phyloP scores from a whole-genome alignment of 2,329 filamentous ascomycete genomes.

The Scedosporium apiospermum region DNA sequence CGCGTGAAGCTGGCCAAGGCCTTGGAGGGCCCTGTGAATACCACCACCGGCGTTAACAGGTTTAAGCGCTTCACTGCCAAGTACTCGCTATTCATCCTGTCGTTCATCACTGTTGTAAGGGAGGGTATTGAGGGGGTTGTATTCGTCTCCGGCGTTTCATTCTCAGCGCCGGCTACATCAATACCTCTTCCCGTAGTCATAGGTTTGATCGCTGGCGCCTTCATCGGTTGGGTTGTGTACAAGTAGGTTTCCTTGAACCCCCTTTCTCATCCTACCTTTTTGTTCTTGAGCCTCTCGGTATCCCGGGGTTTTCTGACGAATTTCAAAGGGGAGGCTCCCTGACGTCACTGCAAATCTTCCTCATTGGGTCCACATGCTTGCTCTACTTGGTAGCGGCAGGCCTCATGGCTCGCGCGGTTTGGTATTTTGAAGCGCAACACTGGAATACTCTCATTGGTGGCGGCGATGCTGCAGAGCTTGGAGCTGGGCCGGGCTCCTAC shows the following conservation, averaged over 20 bases:
- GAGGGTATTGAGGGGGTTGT: conserved; percentile 71
- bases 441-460: conserved; percentile 50
- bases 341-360: conserved; percentile 51
- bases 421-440: conserved; percentile 57
- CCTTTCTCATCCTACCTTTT: accelerated
- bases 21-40: conserved; percentile 34
- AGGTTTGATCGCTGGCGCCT: conserved; percentile 51
- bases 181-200: conserved; percentile 62
- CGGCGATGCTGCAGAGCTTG: conserved; percentile 37
- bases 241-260: conserved; percentile 35
- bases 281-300: neutral
- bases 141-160: conserved; percentile 68
- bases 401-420: conserved; percentile 66
- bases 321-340: conserved; percentile 17
- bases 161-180: conserved; percentile 56
- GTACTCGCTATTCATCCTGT: conserved; percentile 68
- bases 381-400: conserved; percentile 75
- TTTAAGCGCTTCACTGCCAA: conserved; percentile 36
- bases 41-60: conserved; percentile 12
- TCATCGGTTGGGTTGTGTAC: conserved; percentile 63
- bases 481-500: conserved; percentile 62
- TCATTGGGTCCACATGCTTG: conserved; percentile 68
- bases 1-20: conserved; percentile 60
- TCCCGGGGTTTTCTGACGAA: conserved; percentile 31
- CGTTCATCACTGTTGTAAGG: conserved; percentile 67